Percentiles rank a stretch among this genome's conserved stretches.
Conservation (phyloP, 176 grass and related monocot species). For the Dendrocalamus sinicus region DNA sequence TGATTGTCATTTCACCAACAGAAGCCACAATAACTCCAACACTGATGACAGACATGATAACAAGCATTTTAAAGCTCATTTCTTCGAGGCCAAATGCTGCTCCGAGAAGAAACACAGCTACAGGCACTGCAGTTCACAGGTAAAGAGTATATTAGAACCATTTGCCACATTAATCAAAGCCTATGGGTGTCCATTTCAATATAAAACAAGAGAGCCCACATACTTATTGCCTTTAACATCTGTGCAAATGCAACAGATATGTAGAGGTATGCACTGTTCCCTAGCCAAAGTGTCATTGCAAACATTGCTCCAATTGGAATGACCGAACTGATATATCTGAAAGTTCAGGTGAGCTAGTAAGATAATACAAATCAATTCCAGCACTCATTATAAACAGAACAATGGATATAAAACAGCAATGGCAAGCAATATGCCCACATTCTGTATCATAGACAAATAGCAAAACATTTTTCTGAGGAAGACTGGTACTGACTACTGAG, state of each 20-base stretch:
- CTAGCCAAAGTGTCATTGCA: slow-evolving; percentile 97
- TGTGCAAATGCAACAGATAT: slow-evolving; percentile 99
- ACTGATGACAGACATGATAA: slow-evolving; percentile 93
- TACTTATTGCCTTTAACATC: slow-evolving; percentile 99
- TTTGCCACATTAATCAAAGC: slow-evolving; percentile 11
- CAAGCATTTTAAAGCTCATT: slow-evolving; percentile 88
- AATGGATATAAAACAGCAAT: background rate
- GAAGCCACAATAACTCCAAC: slow-evolving; percentile 93
- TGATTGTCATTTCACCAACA: slow-evolving; percentile 92
- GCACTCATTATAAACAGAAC: slow-evolving; percentile 4
- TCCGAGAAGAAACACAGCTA: slow-evolving; percentile 94
- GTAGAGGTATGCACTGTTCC: slow-evolving; percentile 97
- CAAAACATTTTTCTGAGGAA: background rate
- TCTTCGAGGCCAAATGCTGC: slow-evolving; percentile 89
- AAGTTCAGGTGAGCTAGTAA: slow-evolving; percentile 36
- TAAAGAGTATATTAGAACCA: slow-evolving; percentile 26
- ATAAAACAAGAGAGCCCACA: slow-evolving; percentile 35
- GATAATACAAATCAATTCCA: background rate
- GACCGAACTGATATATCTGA: slow-evolving; percentile 96
- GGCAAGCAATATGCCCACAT: background rate
- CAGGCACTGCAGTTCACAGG: slow-evolving; percentile 78
- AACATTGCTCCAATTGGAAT: slow-evolving; percentile 99
- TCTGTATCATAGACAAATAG: slow-evolving; percentile 3
- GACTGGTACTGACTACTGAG: background rate
- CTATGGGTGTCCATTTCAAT: background rate